Evolutionary conservation across 208 protist genomes (phyloP), one percentile per base, ranked within the genome.

Genomic region (Leishmania tarentolae): DNA sequence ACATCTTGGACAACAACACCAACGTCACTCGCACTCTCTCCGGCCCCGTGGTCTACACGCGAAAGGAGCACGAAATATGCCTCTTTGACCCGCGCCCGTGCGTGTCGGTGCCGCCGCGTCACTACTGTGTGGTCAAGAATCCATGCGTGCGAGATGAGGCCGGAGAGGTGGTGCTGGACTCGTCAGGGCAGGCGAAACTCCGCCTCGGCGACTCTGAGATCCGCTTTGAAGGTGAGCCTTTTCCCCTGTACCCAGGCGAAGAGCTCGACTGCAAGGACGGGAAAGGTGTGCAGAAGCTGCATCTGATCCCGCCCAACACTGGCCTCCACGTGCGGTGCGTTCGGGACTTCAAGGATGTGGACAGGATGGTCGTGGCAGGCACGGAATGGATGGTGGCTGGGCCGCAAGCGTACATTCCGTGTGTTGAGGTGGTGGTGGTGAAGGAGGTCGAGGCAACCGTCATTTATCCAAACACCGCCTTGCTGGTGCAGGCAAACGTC

Each of bases 1-100:
- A 99, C 80, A 88, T 99, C 11, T 86, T 99, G 76, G 97, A 99
- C 88, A 98, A 98, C 85, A 99, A 98, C 87, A 97, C 91, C 3
- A 98, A 98, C 83, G 90, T 95, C 21, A 97, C 94, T 2, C 80
- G 87, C 35, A 87, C 81, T n/a, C 56, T 95, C 5, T 83, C 96
- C 24, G 98, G 98, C n/a, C 98, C 98, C 24, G 56, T 91, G 52
- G 97, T 98, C 37, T 99, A 97, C 88, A 98, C 95, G 9, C 88
- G 92, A 9, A 91, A 98, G 86, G 94, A 98, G 68, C 93, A 99
- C 79, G 98, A 99, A 87, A 90, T 90, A 52, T 90, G 97, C 56
- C 85, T 99, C n/a, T 90, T 94, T 71, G 93, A 94, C 3, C 98
- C 98, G 19, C 76, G 83, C 53, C 83, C 92, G 31, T 96, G 88